Evolutionary conservation across 371 early-diverging fungal genomes (phyloP), one percentile per base, ranked within the genome.

Genomic region (Quaeritorhiza haematococci): DNA sequence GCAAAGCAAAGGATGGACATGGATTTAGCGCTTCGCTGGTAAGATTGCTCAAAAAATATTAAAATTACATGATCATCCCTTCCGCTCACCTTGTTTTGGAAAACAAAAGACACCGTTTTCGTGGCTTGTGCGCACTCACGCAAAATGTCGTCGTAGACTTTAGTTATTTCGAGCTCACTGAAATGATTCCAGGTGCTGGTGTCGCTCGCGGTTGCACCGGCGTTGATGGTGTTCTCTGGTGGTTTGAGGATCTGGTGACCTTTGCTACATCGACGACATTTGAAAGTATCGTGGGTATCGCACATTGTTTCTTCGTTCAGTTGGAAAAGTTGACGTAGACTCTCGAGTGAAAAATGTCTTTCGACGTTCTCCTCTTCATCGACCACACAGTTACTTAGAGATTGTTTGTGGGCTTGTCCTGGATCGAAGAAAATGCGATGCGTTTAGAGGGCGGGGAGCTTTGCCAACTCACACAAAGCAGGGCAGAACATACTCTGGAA

Each of bases 211-310:
- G 69, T 67, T 45, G 88, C 89, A 2, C 78, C 73, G 3, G 77
- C 67, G 49, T 63, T 64, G 27, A 66, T 56, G 23, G 55, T 60
- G 6, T 53, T 64, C 49, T 68, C 69, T 0, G 75, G 58, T 2
- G 91, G 90, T 49, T 67, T 71, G 33, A 63, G 56, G n/a, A 84
- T 75, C 61, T 93, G 93, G 34, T 83, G 77, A 1, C 93, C 94
- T 5, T 84, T 71, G 32, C 89, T 76, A 59, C 96, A 94, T 17
- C 93, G 82, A 49, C 77, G 74, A 73, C 98, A 97, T 66, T 92
- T 92, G 74, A 94, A 96, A 4, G 92, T 92, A 66, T 93, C 94
- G 64, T 97, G 98, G 0, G 98, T 97, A 49, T 97, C 96, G 55
- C 88, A 88, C 33, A 81, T 82, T 1, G 92, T 89, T 34, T 79